A percentile compares a stretch with the other conserved stretches of the same genome.
phyloP scores from a whole-genome alignment of 257 asterid species.

The Apocynum venetum region DNA sequence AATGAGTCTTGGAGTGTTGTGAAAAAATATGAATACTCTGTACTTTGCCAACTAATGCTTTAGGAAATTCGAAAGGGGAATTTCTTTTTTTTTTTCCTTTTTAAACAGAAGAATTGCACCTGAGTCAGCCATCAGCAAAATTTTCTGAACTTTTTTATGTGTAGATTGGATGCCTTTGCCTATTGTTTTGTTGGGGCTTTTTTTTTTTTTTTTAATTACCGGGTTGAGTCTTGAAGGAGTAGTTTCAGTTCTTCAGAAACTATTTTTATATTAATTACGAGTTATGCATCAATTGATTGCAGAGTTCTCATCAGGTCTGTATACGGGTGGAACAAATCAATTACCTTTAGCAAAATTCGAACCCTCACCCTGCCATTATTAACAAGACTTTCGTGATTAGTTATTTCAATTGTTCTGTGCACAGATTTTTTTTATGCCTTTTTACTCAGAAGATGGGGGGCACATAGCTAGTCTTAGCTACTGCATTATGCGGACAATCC shows the following conservation, averaged over 20 bases:
- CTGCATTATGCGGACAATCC: slow-evolving; percentile 7
- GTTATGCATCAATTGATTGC: too few relatives aligned
- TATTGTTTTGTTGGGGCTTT: not conserved
- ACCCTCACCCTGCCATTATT: not conserved
- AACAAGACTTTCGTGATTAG: too few relatives aligned
- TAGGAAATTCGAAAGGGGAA: slow-evolving; percentile 2
- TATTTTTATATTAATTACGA: too few relatives aligned
- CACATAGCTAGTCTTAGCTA: not conserved
- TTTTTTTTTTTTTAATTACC: too few relatives aligned
- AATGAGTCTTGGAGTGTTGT: slow-evolving; percentile 10
- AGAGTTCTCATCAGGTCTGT: too few relatives aligned
- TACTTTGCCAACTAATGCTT: slow-evolving; percentile 19
- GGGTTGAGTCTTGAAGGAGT: too few relatives aligned
- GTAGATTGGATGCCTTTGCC: not conserved
- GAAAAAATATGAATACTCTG: slow-evolving; percentile 6
- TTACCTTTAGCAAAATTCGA: too few relatives aligned
- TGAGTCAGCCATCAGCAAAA: not conserved
- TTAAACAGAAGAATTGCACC: not conserved
- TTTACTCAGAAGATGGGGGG: too few relatives aligned
- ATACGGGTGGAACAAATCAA: too few relatives aligned
- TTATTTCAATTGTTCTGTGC: too few relatives aligned
- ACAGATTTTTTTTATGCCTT: too few relatives aligned
- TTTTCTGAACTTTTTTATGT: not conserved
- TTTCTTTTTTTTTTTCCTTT: not conserved
- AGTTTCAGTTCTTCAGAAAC: too few relatives aligned